A percentile compares a stretch with the other conserved stretches of the same genome.
Evolutionary conservation across 169 alveolate species (phyloP).

Genomic region (Theileria sp.): DNA sequence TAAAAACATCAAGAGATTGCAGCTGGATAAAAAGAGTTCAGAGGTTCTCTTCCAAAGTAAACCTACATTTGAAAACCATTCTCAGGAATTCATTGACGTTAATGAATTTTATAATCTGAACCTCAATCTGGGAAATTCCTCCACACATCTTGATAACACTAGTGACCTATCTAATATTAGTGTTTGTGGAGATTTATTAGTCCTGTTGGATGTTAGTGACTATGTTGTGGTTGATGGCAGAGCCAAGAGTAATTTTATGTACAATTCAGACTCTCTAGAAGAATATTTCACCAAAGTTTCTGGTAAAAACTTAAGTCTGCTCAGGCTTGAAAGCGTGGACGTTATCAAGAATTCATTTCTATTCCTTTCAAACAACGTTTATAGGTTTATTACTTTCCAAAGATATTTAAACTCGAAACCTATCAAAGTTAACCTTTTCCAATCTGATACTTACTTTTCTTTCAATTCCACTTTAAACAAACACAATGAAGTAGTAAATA

Average conservation of each 20-base stretch:
- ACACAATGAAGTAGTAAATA: neutral
- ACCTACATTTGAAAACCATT: neutral
- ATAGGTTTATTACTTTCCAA: constrained; percentile 1
- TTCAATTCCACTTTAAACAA: neutral
- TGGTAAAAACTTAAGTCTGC: constrained; percentile 1
- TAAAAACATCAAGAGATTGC: constrained; percentile 20
- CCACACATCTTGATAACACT: neutral
- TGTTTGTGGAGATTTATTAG: neutral
- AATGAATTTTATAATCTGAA: neutral
- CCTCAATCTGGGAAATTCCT: neutral
- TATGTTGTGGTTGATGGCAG: neutral
- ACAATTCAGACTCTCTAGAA: constrained; percentile 17
- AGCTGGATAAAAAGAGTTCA: constrained; percentile 39
- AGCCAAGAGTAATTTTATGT: constrained; percentile 11
- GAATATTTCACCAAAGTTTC: neutral
- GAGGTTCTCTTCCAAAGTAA: constrained; percentile 41
- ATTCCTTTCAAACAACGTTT: neutral
- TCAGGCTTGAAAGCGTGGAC: neutral
- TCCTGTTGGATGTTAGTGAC: constrained; percentile 4
- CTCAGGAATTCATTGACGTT: constrained; percentile 8
- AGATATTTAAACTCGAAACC: neutral
- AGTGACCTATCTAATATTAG: neutral
- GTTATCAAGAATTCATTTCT: neutral
- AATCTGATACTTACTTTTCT: neutral
- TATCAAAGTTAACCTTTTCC: neutral